Evolutionary conservation across 225 moss, liverwort and hornwort species (phyloP).

Genomic region (Takakia lepidozioides): DNA sequence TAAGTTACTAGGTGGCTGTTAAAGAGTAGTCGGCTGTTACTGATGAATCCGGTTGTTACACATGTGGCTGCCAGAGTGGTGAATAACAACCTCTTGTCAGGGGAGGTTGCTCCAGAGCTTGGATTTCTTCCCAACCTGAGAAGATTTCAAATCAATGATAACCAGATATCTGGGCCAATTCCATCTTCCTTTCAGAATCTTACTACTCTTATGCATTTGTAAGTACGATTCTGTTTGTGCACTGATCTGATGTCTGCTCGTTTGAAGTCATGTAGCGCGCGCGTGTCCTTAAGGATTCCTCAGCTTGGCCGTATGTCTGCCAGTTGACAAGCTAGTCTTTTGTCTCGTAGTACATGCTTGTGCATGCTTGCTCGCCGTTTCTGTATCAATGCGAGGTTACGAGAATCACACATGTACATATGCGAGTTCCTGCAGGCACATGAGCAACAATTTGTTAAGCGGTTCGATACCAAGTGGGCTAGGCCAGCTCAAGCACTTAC

Average conservation of each 20-base stretch:
- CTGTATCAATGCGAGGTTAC: no score
- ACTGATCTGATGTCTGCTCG: not conserved
- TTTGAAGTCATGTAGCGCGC: not conserved
- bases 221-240: not conserved
- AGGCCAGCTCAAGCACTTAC: not conserved
- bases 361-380: no score
- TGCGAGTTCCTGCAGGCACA: conserved; percentile 6
- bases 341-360: not conserved
- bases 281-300: no score
- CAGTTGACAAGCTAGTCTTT: not conserved
- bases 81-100: conserved; percentile 1
- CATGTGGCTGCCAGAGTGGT: no score
- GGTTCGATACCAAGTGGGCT: conserved; percentile 1
- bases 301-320: not conserved
- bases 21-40: no score
- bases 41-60: no score
- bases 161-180: not conserved
- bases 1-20: no score
- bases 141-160: conserved; percentile 1
- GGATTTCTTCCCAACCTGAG: not conserved
- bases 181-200: conserved; percentile 1
- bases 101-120: not conserved
- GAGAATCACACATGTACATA: no score
- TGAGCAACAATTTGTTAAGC: not conserved
- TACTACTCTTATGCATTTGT: not conserved